Evolutionary conservation across 306 rosid species (phyloP).

Genomic region (Glycine latifolia): DNA sequence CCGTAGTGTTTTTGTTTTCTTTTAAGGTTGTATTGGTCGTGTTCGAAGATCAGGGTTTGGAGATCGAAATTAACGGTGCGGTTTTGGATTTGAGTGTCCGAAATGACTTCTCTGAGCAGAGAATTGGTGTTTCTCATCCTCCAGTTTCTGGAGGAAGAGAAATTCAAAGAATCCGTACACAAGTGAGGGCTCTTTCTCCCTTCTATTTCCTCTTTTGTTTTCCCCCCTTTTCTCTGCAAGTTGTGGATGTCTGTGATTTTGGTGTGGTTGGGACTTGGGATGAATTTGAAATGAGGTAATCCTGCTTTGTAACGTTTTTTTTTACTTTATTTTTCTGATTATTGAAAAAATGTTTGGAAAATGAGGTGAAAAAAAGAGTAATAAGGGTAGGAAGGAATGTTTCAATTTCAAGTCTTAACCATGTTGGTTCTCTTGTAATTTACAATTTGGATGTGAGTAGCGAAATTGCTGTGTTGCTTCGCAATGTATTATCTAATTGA

Average conservation of each 20-base stretch:
- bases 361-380: not conserved
- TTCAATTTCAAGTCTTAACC: not conserved
- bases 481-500: constrained; percentile 1
- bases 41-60: constrained; percentile 46
- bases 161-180: constrained; percentile 76
- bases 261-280: not conserved
- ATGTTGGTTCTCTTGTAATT: constrained; percentile 8
- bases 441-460: not conserved
- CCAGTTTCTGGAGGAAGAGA: constrained; percentile 89
- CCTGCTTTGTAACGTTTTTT: not conserved
- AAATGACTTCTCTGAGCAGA: constrained; percentile 81
- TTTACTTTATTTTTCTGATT: not conserved
- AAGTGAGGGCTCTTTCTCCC: constrained; percentile 52
- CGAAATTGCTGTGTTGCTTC: not conserved
- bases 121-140: constrained; percentile 92
- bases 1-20: constrained; percentile 12
- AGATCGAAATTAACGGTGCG: constrained; percentile 27
- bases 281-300: constrained; percentile 26
- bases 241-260: not conserved
- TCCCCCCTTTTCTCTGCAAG: not conserved
- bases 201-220: not conserved
- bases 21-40: not conserved
- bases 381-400: not conserved
- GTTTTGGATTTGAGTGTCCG: constrained; percentile 29
- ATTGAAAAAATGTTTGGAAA: not conserved